These are phyloP conservation scores for Singerocomus inundabilis DNA, from an alignment of 1,284 basidiomycete species.

Conservation along the genomic window DNA sequence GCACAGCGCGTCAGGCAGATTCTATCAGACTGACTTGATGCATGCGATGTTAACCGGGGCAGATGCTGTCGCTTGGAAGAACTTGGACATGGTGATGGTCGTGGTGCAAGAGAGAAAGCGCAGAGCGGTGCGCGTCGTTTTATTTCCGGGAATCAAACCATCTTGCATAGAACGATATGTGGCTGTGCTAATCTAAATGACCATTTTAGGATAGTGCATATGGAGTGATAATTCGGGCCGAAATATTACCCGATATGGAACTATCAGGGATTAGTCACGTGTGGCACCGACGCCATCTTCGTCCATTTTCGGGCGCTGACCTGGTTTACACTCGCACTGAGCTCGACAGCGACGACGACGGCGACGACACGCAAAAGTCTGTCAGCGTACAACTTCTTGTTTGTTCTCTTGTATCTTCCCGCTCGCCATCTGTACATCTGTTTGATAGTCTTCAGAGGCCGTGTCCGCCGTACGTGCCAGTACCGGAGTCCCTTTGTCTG, in stretches of 20 bases:
- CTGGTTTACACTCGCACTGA: constrained; percentile 17
- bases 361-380: constrained; percentile 15
- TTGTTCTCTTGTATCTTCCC: constrained; percentile 9
- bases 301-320: constrained; percentile 31
- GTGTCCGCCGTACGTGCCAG: constrained; percentile 6
- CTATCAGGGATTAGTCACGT: constrained; percentile 16
- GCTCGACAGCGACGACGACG: constrained; percentile 19
- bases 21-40: constrained; percentile 71
- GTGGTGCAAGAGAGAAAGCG: constrained; percentile 10
- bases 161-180: constrained; percentile 11
- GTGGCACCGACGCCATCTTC: constrained; percentile 10
- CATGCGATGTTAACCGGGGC: constrained; percentile 97
- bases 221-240: constrained; percentile 16
- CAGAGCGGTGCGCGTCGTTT: constrained; percentile 1
- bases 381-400: constrained; percentile 16
- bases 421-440: constrained; percentile 15
- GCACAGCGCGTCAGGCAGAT: constrained; percentile 12
- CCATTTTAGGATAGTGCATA: constrained; percentile 7
- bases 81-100: constrained; percentile 53
- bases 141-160: constrained; percentile 15
- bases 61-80: constrained; percentile 81
- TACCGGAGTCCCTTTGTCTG: constrained; percentile 11
- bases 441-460: background rate
- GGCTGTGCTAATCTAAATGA: constrained; percentile 17
- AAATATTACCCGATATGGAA: constrained; percentile 12